Evolutionary conservation across 495 filamentous ascomycete genomes (phyloP).

Genomic region (Oidiodendron maius): DNA sequence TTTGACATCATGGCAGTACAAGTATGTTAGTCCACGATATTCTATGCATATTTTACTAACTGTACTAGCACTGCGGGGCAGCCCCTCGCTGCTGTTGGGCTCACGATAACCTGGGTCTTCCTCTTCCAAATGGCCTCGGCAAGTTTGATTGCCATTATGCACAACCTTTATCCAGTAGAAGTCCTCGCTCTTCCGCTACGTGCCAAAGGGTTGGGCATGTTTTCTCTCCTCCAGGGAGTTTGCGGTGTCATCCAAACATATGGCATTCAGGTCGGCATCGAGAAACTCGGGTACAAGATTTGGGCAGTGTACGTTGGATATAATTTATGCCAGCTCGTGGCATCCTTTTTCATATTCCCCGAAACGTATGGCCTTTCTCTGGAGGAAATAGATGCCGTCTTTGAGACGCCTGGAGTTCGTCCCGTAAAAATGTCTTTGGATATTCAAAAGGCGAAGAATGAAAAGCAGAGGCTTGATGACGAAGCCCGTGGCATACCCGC

Average conservation of each 20-base stretch:
- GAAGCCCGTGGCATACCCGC: constrained; percentile 1
- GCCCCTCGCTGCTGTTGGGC: constrained; percentile 21
- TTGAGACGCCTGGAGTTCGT: constrained; percentile 36
- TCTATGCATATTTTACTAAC: constrained; percentile 3
- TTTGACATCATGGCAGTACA: constrained; percentile 36
- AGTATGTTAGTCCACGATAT: neutral
- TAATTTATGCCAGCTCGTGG: constrained; percentile 31
- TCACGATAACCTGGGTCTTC: constrained; percentile 37
- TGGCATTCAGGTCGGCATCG: constrained; percentile 36
- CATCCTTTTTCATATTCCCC: constrained; percentile 37
- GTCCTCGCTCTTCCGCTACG: constrained; percentile 32
- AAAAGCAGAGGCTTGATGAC: constrained; percentile 18
- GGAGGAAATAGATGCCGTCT: constrained; percentile 39
- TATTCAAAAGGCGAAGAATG: constrained; percentile 38
- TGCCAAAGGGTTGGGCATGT: constrained; percentile 39
- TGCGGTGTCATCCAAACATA: constrained; percentile 33
- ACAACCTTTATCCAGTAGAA: constrained; percentile 38
- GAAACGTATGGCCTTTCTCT: constrained; percentile 33
- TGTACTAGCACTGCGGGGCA: constrained; percentile 5
- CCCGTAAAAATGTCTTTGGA: constrained; percentile 41
- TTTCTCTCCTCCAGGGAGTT: constrained; percentile 32
- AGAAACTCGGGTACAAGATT: constrained; percentile 38
- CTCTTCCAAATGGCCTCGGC: constrained; percentile 36
- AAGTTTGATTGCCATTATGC: constrained; percentile 36
- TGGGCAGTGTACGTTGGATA: constrained; percentile 39